These are phyloP conservation scores for Trichophyton equinum DNA, from an alignment of 2,329 filamentous ascomycete species.

Conservation along the genomic window DNA sequence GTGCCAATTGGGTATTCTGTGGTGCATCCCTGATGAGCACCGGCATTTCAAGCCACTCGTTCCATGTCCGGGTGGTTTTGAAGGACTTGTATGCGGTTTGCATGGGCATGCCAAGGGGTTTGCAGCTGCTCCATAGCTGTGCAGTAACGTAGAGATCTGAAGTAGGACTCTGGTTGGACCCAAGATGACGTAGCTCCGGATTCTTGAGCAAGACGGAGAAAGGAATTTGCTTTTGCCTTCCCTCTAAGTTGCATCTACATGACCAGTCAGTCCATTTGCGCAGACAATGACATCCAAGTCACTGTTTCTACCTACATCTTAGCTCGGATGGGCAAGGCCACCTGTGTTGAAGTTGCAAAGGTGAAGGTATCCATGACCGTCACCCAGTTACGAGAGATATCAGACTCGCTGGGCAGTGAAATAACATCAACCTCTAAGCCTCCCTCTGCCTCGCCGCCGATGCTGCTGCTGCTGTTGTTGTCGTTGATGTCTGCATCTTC, in stretches of 20 bases:
- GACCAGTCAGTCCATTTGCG: not conserved
- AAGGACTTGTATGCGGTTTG: slow-evolving; percentile 92
- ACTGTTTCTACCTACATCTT: slow-evolving; percentile 43
- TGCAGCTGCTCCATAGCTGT: slow-evolving; percentile 91
- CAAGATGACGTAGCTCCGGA: slow-evolving; percentile 72
- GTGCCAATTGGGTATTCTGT: slow-evolving; percentile 67
- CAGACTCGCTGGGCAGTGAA: not conserved
- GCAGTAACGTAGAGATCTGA: slow-evolving; percentile 89
- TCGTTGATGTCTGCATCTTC: not conserved
- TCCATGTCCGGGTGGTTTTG: slow-evolving; percentile 63
- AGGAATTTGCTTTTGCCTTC: slow-evolving; percentile 59
- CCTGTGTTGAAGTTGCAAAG: slow-evolving; percentile 77
- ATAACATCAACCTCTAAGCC: not conserved
- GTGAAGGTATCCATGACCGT: slow-evolving; percentile 66
- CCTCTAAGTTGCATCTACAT: slow-evolving; percentile 59
- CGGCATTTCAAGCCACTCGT: slow-evolving; percentile 87
- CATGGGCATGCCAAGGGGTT: slow-evolving; percentile 79
- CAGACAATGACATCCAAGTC: not conserved
- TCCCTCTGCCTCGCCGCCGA: not conserved
- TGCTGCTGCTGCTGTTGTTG: not conserved
- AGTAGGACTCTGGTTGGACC: slow-evolving; percentile 66
- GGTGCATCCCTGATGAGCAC: slow-evolving; percentile 74
- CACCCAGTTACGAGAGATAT: slow-evolving; percentile 7
- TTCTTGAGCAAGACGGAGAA: slow-evolving; percentile 67
- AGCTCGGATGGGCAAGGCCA: slow-evolving; percentile 57